These are phyloP conservation scores for Boletus sp. DNA, from an alignment of 1,284 basidiomycete genomes.

Conservation along the genomic window DNA sequence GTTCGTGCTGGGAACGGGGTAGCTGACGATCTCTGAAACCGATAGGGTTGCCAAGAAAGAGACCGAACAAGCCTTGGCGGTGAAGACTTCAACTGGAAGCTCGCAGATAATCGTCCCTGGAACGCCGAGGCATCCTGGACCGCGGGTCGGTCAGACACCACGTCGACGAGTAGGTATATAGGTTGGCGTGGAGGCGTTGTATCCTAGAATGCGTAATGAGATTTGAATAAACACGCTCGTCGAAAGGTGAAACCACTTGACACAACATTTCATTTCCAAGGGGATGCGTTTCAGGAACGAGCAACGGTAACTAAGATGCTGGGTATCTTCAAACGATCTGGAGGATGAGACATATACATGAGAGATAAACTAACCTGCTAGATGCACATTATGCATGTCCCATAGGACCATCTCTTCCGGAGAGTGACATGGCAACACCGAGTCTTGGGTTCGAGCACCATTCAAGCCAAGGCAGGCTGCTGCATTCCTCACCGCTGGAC, in stretches of 20 bases:
- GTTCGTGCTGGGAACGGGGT: not conserved
- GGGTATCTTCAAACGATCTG: not conserved
- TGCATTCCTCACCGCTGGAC: conserved; percentile 46
- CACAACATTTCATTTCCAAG: conserved; percentile 4
- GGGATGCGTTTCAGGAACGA: conserved; percentile 15
- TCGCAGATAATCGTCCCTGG: conserved; percentile 79
- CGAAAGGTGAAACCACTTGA: not conserved
- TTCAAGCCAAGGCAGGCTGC: conserved; percentile 23
- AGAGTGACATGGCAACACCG: conserved; percentile 23
- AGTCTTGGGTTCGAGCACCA: conserved; percentile 23
- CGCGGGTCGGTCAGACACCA: conserved; percentile 64
- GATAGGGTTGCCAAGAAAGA: conserved; percentile 64
- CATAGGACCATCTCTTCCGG: conserved; percentile 5
- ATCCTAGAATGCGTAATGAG: not conserved
- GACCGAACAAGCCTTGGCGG: conserved; percentile 65
- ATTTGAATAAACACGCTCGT: conserved; percentile 9
- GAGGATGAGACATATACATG: conserved; percentile 6
- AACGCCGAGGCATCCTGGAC: conserved; percentile 78
- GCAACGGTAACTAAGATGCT: not conserved
- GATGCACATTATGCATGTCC: conserved; percentile 17
- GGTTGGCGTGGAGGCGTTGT: conserved; percentile 11
- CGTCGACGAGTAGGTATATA: conserved; percentile 55
- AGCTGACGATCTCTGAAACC: conserved; percentile 13
- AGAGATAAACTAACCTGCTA: not conserved
- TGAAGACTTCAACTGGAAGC: conserved; percentile 59